Evolutionary conservation across 139 green algal genomes (phyloP).

Genomic region (Zygnema cylindricum): DNA sequence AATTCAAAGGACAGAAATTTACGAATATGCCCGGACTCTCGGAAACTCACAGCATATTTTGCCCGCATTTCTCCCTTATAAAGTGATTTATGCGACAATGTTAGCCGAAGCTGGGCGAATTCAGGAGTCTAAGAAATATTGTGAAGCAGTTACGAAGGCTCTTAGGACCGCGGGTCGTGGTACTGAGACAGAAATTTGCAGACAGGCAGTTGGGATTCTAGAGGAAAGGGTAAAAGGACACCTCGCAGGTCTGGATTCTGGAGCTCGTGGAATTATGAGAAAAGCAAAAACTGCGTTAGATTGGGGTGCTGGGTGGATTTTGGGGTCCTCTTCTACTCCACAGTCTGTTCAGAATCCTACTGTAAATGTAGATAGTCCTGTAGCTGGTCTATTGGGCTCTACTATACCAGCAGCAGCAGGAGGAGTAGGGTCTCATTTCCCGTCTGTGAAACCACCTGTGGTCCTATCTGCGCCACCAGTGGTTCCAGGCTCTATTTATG

Average conservation of each 20-base stretch:
- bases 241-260: conserved; percentile 21
- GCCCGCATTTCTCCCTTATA: conserved; percentile 73
- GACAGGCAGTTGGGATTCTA: neutral
- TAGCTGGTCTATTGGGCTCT: too few relatives aligned
- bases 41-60: conserved; percentile 65
- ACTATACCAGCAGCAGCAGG: neutral
- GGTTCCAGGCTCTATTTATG: too few relatives aligned
- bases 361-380: too few relatives aligned
- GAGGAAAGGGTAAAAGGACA: conserved; percentile 49
- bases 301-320: neutral
- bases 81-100: conserved; percentile 67
- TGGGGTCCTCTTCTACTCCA: conserved; percentile 4
- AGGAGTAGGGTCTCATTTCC: too few relatives aligned
- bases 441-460: too few relatives aligned
- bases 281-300: conserved; percentile 27
- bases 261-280: conserved; percentile 1
- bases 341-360: neutral
- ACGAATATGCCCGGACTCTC: conserved; percentile 71
- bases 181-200: conserved; percentile 23
- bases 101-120: conserved; percentile 57
- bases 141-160: neutral
- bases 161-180: neutral
- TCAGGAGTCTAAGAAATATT: conserved; percentile 50
- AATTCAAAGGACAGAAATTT: conserved; percentile 75
- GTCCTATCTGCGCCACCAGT: too few relatives aligned